Base-by-base conservation (phyloP, 208 protist genomes). In the Crithidia fasciculata region DNA sequence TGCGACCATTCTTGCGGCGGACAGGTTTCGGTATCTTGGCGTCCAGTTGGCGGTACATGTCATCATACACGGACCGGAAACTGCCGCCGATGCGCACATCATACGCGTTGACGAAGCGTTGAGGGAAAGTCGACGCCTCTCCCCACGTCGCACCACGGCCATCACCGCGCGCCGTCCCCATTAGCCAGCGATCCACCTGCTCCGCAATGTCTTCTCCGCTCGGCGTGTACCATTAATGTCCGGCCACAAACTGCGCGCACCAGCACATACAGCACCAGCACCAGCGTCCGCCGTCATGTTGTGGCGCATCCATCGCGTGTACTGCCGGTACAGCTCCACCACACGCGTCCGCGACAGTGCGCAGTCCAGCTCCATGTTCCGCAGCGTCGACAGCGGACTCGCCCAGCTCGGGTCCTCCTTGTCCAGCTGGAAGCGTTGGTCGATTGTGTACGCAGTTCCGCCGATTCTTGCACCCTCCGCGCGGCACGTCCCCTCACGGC, bases 281-380 rank as follows among this genome's bases (percentile, higher is more conserved):
- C 4, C 45, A 3, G 58, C 41, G 16, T 37, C 43, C 60, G 9
- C 36, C 40, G 50, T 55, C 50, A 55, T 55, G 54, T 58, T 58
- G 16, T 50, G 13, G 3, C 49, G 57, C 57, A 61, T 61, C 59
- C 41, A 52, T 43, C 7, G 13, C 59, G 57, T 61, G 57, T 45
- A 41, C 13, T 41, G 13, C 5, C 57, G 57, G 57, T 61, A 61
- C 28, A 61, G 28, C 57, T 61, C 57, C 39, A 18, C 39, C 57
- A 45, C 37, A 28, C 57, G 57, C 37, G 57, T 45, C 57, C 5
- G 15, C 37, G 56, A 45, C 37, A 61, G 56, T 39, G 56, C 56
- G 39, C 56, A 61, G 56, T 61, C 56, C 37, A 61, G 56, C 56
- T 61, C 56, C 37, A 61, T 45, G 37, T 45, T 41, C 37, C 39